Evolutionary conservation across 2,329 filamentous ascomycete species (phyloP), one percentile per base, ranked within the genome.

Genomic region (Hymenoscyphus repandus): DNA sequence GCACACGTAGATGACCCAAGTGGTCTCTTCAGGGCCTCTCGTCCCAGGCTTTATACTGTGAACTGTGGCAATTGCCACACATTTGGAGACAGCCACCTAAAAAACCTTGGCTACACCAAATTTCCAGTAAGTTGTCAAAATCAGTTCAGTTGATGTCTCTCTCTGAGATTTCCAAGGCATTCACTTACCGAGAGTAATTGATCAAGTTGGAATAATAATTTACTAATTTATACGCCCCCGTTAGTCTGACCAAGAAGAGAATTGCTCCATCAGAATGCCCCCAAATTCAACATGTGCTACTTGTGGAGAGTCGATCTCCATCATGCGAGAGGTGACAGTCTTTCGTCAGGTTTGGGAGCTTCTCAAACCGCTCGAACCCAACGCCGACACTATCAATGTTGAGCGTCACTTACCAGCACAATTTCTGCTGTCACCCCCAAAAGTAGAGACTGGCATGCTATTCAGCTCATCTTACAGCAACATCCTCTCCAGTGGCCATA

Each of bases 21-120:
- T 43, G 59, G 65, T 34, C 61, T 64, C 34, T 62, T 61, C 39
- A 56, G 61, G 42, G 47, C 62, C 2, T 38, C 59, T 13, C 61
- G 60, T 20, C 69, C 68, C 2, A 65, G 63, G 38, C 50, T 69
- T 20, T 71, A 67, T 56, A 64, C 61, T 3, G 44, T 72, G 20
- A 70, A 71, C 47, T 72, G 70, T 53, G 53, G 62, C 5, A 58
- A 54, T 13, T 68, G 63, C 42, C 69, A 72, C 61, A 42, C 70
- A 12, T 62, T 64, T 18, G 69, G 69, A 15, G 67, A 67, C 15
- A 64, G 65, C 3, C 67, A 71, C 49, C 50, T 72, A 13, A 60
- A 58, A 62, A 47, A 58, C 55, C 42, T 58, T 45, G 51, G 58
- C 47, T 39, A 59, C 55, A 37, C 66, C 57, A 61, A 55, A 51